Percentiles rank a stretch among this genome's conserved stretches.
Evolutionary conservation across 495 filamentous ascomycete genomes (phyloP).

Genomic region (Lasiosphaeriaceae sp.): DNA sequence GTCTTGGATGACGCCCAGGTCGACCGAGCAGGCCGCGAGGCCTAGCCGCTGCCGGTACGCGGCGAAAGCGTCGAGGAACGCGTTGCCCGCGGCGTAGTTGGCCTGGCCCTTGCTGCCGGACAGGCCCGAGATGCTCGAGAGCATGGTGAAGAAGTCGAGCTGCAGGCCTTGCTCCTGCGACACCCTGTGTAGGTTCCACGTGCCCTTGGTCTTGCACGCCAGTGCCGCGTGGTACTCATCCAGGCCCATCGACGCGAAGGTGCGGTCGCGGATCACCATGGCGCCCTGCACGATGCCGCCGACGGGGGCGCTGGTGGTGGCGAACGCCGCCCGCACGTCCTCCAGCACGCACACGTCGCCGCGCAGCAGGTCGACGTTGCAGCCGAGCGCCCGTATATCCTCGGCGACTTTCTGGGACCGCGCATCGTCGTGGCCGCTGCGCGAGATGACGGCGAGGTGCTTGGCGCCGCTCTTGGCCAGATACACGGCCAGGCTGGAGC

Average conservation of each 20-base stretch:
- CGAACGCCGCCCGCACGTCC: background rate
- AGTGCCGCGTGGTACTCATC: slow-evolving; percentile 6
- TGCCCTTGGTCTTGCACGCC: slow-evolving; percentile 34
- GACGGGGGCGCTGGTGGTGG: slow-evolving; percentile 4
- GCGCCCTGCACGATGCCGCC: slow-evolving; percentile 14
- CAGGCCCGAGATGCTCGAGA: slow-evolving; percentile 36
- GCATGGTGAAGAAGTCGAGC: slow-evolving; percentile 59
- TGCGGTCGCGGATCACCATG: slow-evolving; percentile 14
- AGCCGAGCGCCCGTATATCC: too few relatives aligned
- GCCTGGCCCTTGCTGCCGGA: slow-evolving; percentile 53
- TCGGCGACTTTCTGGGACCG: too few relatives aligned
- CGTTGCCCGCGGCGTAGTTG: slow-evolving; percentile 57
- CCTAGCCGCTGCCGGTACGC: slow-evolving; percentile 20
- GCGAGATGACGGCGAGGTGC: too few relatives aligned
- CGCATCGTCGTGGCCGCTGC: too few relatives aligned
- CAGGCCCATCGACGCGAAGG: slow-evolving; percentile 5
- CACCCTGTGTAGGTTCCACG: slow-evolving; percentile 28
- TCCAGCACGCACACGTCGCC: too few relatives aligned
- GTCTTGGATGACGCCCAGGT: slow-evolving; percentile 34
- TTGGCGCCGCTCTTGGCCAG: too few relatives aligned
- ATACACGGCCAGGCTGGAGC: too few relatives aligned
- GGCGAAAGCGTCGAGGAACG: slow-evolving; percentile 47
- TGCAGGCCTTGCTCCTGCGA: slow-evolving; percentile 1
- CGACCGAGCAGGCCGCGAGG: slow-evolving; percentile 40
- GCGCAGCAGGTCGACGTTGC: too few relatives aligned